Conservation (phyloP, 345 rosid species). For the Hypericum perforatum region DNA sequence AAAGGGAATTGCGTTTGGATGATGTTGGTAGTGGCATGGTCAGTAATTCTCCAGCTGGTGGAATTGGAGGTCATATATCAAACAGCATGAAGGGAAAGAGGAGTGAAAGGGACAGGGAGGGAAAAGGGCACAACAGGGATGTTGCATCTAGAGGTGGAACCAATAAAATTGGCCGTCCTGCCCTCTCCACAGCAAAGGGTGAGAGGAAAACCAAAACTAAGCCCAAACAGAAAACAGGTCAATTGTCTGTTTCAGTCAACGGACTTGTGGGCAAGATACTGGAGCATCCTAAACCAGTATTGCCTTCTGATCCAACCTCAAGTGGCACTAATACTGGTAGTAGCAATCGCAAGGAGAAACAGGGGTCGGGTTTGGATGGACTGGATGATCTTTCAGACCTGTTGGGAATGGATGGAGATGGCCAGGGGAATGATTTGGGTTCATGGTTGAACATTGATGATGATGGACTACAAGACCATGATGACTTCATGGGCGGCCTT, state of each 20-base stretch:
- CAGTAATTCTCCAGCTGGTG: conserved; percentile 27
- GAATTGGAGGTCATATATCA: conserved; percentile 48
- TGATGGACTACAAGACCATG: conserved; percentile 69
- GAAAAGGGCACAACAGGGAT: conserved; percentile 70
- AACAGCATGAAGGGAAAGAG: conserved; percentile 87
- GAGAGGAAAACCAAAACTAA: conserved; percentile 81
- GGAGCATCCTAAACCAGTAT: conserved; percentile 49
- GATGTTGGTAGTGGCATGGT: conserved; percentile 56
- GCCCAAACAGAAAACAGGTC: conserved; percentile 85
- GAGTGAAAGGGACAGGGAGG: conserved; percentile 96
- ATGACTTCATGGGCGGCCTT: conserved; percentile 75
- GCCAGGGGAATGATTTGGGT: conserved; percentile 72
- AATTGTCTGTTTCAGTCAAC: conserved; percentile 62
- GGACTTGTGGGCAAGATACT: conserved; percentile 51
- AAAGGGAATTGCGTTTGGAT: conserved; percentile 73
- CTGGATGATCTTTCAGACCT: no score
- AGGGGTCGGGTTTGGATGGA: conserved; percentile 46
- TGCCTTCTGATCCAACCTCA: conserved; percentile 39
- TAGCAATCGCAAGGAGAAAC: conserved; percentile 40
- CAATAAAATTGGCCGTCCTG: conserved; percentile 69
- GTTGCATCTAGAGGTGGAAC: conserved; percentile 55
- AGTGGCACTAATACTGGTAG: conserved; percentile 23
- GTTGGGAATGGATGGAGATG: conserved; percentile 27
- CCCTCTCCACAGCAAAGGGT: conserved; percentile 58
- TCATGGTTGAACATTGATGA: conserved; percentile 96